A percentile compares a stretch with the other conserved stretches of the same genome.
Conservation (phyloP, 108 stramenopile genomes). For the Hondaea fermentalgiana region DNA sequence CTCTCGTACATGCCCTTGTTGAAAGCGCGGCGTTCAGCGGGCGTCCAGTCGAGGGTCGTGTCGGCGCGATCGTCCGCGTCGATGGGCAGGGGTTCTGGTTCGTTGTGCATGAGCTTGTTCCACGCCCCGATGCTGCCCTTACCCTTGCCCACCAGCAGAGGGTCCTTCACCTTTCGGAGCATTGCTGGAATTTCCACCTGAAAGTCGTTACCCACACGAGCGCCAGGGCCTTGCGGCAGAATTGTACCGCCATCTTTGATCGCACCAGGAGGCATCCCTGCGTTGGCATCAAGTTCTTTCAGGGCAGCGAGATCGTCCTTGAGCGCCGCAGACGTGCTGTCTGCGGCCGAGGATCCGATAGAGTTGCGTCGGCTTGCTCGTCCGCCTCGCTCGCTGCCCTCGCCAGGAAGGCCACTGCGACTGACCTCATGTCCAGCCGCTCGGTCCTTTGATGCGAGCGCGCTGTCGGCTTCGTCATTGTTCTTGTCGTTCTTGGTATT, state of each 20-base stretch:
- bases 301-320: not conserved
- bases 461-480: too few species aligned
- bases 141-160: not conserved
- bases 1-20: conserved; percentile 10
- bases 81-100: not conserved
- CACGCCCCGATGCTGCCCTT: not conserved
- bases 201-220: not conserved
- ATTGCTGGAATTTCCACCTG: not conserved
- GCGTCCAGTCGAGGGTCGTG: not conserved
- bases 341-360: too few species aligned
- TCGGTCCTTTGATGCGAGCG: too few species aligned
- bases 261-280: not conserved
- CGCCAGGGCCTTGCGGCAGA: not conserved
- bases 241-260: not conserved
- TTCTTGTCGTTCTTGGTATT: too few species aligned
- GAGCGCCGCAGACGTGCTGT: too few species aligned
- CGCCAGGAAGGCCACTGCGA: too few species aligned
- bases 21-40: not conserved
- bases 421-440: too few species aligned
- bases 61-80: not conserved
- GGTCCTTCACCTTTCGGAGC: not conserved
- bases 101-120: not conserved
- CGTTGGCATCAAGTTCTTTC: not conserved
- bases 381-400: too few species aligned
- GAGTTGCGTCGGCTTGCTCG: too few species aligned